These are phyloP conservation scores for Akebia trifoliata DNA, from an alignment of 164 flowering plant species.

Conservation along the genomic window DNA sequence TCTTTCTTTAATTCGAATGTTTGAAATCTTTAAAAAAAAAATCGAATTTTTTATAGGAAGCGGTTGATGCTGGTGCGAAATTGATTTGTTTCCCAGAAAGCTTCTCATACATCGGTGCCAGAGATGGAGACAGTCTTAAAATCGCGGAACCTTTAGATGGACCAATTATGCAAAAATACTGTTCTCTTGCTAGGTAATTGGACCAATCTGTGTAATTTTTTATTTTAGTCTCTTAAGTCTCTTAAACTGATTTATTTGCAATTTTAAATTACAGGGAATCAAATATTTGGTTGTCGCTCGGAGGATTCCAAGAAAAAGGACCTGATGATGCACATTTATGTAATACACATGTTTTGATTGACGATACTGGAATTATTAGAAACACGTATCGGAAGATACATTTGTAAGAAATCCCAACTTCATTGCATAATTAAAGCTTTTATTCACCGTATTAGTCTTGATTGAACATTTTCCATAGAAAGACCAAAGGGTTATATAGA, in stretches of 20 bases:
- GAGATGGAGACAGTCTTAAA: slow-evolving; percentile 60
- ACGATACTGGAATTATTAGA: slow-evolving; percentile 66
- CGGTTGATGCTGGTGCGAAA: slow-evolving; percentile 81
- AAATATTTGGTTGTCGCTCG: slow-evolving; percentile 88
- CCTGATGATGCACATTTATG: slow-evolving; percentile 63
- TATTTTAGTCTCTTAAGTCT: background rate
- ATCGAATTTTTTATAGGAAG: too few relatives aligned
- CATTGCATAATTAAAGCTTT: too few relatives aligned
- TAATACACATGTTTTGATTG: slow-evolving; percentile 82
- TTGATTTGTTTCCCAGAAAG: slow-evolving; percentile 84
- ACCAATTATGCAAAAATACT: slow-evolving; percentile 70
- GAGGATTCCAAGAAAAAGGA: slow-evolving; percentile 92
- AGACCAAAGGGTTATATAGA: too few relatives aligned
- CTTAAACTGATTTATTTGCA: background rate
- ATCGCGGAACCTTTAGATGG: slow-evolving; percentile 84
- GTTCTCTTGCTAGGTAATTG: slow-evolving; percentile 77
- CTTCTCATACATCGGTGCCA: slow-evolving; percentile 65
- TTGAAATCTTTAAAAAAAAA: too few relatives aligned
- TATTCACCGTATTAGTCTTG: too few relatives aligned
- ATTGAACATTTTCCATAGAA: too few relatives aligned
- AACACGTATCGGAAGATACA: slow-evolving; percentile 79
- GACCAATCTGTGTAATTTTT: background rate
- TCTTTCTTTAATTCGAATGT: too few relatives aligned
- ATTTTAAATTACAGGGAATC: slow-evolving; percentile 50
- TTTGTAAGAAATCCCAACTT: slow-evolving; percentile 57